Evolutionary conservation across 257 asterid species (phyloP).

Genomic region (Nicotiana knightiana): DNA sequence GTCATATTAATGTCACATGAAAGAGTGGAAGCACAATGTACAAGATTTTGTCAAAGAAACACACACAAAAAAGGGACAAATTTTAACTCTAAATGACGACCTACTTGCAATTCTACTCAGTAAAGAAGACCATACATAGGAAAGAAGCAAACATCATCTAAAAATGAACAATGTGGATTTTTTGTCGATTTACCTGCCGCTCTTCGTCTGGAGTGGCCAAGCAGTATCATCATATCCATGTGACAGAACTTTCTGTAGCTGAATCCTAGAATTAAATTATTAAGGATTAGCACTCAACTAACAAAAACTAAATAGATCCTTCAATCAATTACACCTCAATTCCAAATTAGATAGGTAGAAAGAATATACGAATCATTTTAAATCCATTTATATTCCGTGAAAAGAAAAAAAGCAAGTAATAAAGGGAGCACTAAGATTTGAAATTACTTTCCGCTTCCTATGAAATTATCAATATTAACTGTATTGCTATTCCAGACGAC

Average conservation of each 20-base stretch:
- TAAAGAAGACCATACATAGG: neutral
- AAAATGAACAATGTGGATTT: neutral
- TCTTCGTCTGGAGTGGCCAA: slow-evolving; percentile 82
- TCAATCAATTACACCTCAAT: neutral
- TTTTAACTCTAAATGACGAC: neutral
- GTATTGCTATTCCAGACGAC: slow-evolving; percentile 95
- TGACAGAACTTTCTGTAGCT: slow-evolving; percentile 67
- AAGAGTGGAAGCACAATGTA: neutral
- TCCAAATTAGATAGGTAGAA: too few relatives aligned
- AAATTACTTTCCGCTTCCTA: slow-evolving; percentile 86
- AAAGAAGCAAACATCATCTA: neutral
- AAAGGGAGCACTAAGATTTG: neutral
- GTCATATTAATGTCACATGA: neutral
- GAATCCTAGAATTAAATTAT: slow-evolving; percentile 48
- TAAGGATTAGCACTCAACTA: neutral
- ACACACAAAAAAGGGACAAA: neutral
- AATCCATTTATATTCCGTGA: too few relatives aligned
- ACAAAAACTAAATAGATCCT: neutral
- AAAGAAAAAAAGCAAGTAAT: too few relatives aligned
- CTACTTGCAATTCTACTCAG: neutral
- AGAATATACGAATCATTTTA: too few relatives aligned
- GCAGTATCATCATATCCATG: slow-evolving; percentile 73
- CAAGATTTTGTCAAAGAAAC: neutral
- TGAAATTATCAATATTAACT: slow-evolving; percentile 62
- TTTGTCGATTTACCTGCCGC: slow-evolving; percentile 55